Conservation (phyloP, 208 protist genomes). For the Acanthamoeba lenticulata region DNA sequence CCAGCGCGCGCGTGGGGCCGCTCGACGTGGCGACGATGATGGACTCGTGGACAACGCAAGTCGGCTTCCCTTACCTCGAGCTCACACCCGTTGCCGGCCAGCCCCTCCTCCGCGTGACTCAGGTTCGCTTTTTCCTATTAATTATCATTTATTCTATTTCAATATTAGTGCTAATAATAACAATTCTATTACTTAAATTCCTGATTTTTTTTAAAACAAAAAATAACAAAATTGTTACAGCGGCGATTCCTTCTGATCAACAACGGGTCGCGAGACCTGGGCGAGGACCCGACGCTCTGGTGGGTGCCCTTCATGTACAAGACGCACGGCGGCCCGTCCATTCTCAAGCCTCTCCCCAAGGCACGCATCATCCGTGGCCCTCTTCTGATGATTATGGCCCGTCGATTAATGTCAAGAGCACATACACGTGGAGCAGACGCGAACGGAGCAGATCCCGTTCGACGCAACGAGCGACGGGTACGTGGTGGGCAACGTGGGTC, state of each 20-base stretch:
- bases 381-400: not conserved
- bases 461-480: not conserved
- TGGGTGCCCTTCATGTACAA: not conserved
- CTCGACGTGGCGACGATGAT: slow-evolving; percentile 84
- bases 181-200: not conserved
- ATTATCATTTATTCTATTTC: too few relatives aligned
- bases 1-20: slow-evolving; percentile 84
- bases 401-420: not conserved
- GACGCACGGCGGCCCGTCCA: not conserved
- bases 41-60: slow-evolving; percentile 92
- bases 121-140: too few relatives aligned
- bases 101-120: not conserved
- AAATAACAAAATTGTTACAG: too few relatives aligned
- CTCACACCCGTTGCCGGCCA: not conserved
- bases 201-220: too few relatives aligned
- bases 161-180: too few relatives aligned
- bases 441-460: not conserved
- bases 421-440: not conserved
- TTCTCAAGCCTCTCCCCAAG: not conserved
- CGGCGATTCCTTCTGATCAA: not conserved
- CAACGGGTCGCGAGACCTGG: not conserved
- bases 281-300: not conserved
- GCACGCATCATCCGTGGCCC: not conserved
- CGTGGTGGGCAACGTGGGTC: slow-evolving; percentile 34
- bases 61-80: slow-evolving; percentile 85